Percentiles rank a stretch among this genome's conserved stretches.
phyloP scores from a whole-genome alignment of 495 filamentous ascomycete genomes.

The Pseudotulostoma volvatum region DNA sequence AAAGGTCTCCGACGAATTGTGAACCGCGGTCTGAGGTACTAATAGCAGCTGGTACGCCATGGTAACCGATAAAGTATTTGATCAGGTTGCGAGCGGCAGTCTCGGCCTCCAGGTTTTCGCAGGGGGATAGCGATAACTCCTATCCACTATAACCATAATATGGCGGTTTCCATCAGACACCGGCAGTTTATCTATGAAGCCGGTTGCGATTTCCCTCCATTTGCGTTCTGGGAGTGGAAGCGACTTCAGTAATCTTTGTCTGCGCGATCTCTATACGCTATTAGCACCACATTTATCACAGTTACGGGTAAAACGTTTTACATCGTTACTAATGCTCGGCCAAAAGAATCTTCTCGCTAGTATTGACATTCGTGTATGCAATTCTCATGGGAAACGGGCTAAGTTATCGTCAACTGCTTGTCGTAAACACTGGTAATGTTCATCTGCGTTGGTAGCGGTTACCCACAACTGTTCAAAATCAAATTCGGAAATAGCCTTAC shows the following conservation, averaged over 20 bases:
- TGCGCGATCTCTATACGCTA: slow-evolving; percentile 1
- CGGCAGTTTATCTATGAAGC: slow-evolving; percentile 7
- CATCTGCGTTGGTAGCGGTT: not conserved
- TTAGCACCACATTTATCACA: slow-evolving; percentile 2
- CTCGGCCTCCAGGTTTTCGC: slow-evolving; percentile 6
- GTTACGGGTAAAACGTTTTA: slow-evolving; percentile 1
- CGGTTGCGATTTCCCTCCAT: slow-evolving; percentile 9
- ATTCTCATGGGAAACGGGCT: too few relatives aligned
- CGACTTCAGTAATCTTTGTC: slow-evolving; percentile 9
- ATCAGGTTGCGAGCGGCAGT: slow-evolving; percentile 2
- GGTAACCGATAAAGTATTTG: slow-evolving; percentile 1
- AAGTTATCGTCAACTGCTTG: not conserved
- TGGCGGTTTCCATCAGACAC: slow-evolving; percentile 1
- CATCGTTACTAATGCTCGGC: slow-evolving; percentile 1
- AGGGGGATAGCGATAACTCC: too few relatives aligned
- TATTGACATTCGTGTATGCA: too few relatives aligned
- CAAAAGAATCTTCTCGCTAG: slow-evolving; percentile 1
- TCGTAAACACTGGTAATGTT: not conserved
- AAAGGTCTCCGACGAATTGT: slow-evolving; percentile 8
- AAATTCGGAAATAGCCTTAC: not conserved
- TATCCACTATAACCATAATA: slow-evolving; percentile 7
- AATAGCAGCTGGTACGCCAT: slow-evolving; percentile 6
- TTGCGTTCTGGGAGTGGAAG: slow-evolving; percentile 7
- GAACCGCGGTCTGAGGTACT: slow-evolving; percentile 11
- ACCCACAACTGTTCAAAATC: not conserved